Evolutionary conservation across 139 green algal genomes (phyloP).

Genomic region (Haematococcus lacustris): DNA sequence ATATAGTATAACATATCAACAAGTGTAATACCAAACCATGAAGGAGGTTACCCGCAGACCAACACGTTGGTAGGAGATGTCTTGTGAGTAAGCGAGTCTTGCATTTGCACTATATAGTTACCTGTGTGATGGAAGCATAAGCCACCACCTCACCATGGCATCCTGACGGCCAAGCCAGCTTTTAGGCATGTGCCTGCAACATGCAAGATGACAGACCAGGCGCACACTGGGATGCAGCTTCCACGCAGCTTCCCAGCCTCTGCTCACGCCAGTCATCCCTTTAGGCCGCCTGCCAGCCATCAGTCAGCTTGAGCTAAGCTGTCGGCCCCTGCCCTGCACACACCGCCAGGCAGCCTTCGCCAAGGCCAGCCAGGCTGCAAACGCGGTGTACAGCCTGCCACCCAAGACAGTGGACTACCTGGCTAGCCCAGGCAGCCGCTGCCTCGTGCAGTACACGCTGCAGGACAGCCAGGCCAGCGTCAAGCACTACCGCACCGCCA

Average conservation of each 20-base stretch:
- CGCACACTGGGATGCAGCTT: background rate
- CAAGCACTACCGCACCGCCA: background rate
- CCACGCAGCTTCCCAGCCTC: background rate
- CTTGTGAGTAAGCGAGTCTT: too few relatives aligned
- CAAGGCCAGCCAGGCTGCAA: conserved; percentile 18
- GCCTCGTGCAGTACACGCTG: background rate
- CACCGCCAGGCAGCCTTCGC: conserved; percentile 11
- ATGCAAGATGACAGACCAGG: background rate
- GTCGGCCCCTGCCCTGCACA: too few relatives aligned
- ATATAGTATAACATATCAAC: background rate
- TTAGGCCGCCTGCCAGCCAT: too few relatives aligned
- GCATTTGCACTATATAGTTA: too few relatives aligned
- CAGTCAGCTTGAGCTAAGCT: too few relatives aligned
- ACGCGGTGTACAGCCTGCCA: conserved; percentile 24
- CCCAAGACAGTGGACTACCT: conserved; percentile 19
- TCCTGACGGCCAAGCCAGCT: background rate
- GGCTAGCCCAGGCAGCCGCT: background rate
- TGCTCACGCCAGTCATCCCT: background rate
- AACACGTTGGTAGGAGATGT: too few relatives aligned
- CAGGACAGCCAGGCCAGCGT: background rate
- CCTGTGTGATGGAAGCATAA: too few relatives aligned
- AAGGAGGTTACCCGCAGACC: too few relatives aligned
- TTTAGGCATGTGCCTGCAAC: background rate
- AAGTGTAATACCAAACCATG: too few relatives aligned
- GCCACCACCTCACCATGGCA: too few relatives aligned